Evolutionary conservation across 257 asterid species (phyloP).

Genomic region (Agastache rugosa): DNA sequence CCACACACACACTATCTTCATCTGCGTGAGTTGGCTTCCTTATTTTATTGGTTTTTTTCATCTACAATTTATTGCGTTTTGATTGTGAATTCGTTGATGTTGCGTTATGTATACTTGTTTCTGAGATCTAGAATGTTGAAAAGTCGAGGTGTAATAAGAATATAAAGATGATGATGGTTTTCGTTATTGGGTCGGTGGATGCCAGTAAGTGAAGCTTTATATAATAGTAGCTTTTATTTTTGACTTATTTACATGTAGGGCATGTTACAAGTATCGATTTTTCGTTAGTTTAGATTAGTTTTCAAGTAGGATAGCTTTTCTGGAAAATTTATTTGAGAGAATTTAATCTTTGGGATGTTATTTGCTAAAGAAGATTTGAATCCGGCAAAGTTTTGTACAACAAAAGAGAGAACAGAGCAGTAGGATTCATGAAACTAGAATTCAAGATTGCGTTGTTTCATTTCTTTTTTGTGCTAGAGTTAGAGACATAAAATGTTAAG

Average conservation of each 20-base stretch:
- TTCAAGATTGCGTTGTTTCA: too few species aligned
- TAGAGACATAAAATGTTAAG: background rate
- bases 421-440: background rate
- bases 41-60: background rate
- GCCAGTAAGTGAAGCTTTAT: background rate
- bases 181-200: background rate
- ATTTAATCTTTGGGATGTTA: background rate
- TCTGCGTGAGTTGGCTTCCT: constrained; percentile 18
- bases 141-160: background rate
- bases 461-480: too few species aligned
- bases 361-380: background rate
- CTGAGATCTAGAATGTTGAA: constrained; percentile 15
- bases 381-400: background rate
- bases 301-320: background rate
- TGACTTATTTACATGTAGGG: background rate
- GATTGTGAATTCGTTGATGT: constrained; percentile 9
- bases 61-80: background rate
- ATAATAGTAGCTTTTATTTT: background rate
- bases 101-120: background rate
- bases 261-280: constrained; percentile 19
- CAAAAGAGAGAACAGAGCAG: background rate
- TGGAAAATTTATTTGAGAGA: background rate
- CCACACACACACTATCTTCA: constrained; percentile 1
- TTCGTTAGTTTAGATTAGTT: background rate
- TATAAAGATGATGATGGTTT: background rate